These are phyloP conservation scores for Curvularia spicifera DNA, from an alignment of 2,329 filamentous ascomycete genomes.

Conservation along the genomic window DNA sequence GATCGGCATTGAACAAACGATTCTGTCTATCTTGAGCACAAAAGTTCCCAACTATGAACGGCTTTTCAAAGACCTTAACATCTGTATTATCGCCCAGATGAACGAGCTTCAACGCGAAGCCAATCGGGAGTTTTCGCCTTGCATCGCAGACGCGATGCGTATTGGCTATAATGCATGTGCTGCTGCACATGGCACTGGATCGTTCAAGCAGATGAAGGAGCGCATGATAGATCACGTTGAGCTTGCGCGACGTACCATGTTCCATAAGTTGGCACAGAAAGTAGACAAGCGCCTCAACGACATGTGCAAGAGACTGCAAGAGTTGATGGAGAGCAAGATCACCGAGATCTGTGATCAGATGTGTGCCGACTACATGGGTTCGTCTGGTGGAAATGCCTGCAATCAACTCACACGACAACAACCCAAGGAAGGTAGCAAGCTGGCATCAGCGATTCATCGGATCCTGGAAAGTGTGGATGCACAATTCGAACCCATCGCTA, in stretches of 20 bases:
- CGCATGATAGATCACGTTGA: constrained; percentile 58
- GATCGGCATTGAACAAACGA: constrained; percentile 50
- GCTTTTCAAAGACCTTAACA: constrained; percentile 50
- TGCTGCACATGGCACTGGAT: constrained; percentile 55
- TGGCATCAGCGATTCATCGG: constrained; percentile 27
- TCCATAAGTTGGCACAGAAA: constrained; percentile 52
- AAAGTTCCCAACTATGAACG: constrained; percentile 54
- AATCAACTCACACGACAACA: constrained; percentile 10
- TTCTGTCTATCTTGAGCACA: constrained; percentile 50
- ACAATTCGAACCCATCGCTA: constrained; percentile 32
- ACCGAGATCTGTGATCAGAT: constrained; percentile 54
- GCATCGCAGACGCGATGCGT: constrained; percentile 55
- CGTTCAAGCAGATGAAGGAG: constrained; percentile 60
- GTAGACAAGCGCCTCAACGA: constrained; percentile 51
- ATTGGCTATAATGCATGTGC: constrained; percentile 56
- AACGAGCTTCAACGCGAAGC: constrained; percentile 58
- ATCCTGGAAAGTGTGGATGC: constrained; percentile 27
- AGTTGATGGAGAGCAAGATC: constrained; percentile 52
- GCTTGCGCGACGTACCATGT: constrained; percentile 55
- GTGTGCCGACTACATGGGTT: constrained; percentile 48
- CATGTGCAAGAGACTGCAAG: constrained; percentile 54
- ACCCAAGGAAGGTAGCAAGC: constrained; percentile 18
- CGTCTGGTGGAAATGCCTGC: constrained; percentile 37
- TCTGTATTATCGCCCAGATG: constrained; percentile 47
- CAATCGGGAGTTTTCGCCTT: constrained; percentile 61